These are phyloP conservation scores for Tremellales sp. DNA, from an alignment of 1,284 basidiomycete species.

Conservation along the genomic window DNA sequence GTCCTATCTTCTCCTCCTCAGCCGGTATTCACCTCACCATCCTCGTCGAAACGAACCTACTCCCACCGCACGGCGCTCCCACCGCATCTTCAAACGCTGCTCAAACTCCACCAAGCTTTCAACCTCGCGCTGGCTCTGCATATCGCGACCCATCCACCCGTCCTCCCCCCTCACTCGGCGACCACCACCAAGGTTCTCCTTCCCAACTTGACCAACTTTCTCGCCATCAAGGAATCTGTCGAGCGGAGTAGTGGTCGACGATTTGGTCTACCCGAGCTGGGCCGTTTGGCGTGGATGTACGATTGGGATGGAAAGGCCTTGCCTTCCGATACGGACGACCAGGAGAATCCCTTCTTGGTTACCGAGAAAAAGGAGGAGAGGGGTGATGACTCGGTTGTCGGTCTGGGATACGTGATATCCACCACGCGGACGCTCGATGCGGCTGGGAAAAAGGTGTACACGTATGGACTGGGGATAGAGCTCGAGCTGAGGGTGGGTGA, in stretches of 20 bases:
- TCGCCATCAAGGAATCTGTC: slow-evolving; percentile 41
- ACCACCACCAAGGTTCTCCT: slow-evolving; percentile 30
- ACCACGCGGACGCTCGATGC: slow-evolving; percentile 45
- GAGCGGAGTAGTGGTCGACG: slow-evolving; percentile 41
- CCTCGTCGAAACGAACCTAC: not conserved
- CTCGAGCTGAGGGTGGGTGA: slow-evolving; percentile 44
- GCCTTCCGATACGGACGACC: slow-evolving; percentile 24
- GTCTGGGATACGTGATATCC: slow-evolving; percentile 41
- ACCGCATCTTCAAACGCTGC: slow-evolving; percentile 40
- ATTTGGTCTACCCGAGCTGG: slow-evolving; percentile 43
- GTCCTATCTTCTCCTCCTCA: slow-evolving; percentile 6
- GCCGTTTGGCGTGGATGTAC: slow-evolving; percentile 48
- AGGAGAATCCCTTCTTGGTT: slow-evolving; percentile 38
- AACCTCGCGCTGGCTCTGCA: slow-evolving; percentile 46
- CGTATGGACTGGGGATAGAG: slow-evolving; percentile 46
- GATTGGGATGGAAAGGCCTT: slow-evolving; percentile 42
- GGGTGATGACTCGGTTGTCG: slow-evolving; percentile 17
- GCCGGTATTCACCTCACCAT: not conserved
- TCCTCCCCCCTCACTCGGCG: slow-evolving; percentile 43
- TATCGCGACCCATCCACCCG: slow-evolving; percentile 46
- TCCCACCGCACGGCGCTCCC: slow-evolving; percentile 37
- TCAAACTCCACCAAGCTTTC: slow-evolving; percentile 44
- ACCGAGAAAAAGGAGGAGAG: too few species aligned
- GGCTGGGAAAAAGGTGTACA: slow-evolving; percentile 35
- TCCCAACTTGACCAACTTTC: slow-evolving; percentile 43